Evolutionary conservation across 106 monocot species (phyloP).

Genomic region (Vanilla planifolia): DNA sequence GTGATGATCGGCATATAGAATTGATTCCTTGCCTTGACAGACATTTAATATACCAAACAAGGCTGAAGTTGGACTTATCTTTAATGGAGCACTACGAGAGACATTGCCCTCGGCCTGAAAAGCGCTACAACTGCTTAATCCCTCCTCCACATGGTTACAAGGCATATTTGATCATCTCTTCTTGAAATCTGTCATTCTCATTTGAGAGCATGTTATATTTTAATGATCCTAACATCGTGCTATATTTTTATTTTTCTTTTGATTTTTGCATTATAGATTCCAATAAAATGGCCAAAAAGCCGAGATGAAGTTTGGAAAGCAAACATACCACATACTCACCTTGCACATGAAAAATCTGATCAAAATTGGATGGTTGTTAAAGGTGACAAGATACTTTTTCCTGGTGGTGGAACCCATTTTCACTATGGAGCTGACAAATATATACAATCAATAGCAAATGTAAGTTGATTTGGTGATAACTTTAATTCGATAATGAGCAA

Average conservation of each 20-base stretch:
- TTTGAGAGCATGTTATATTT: background rate
- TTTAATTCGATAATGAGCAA: too few species aligned
- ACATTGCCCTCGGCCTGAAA: conserved; percentile 59
- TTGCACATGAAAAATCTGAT: conserved; percentile 72
- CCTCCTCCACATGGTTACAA: conserved; percentile 60
- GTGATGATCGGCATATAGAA: conserved; percentile 61
- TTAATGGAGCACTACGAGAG: conserved; percentile 80
- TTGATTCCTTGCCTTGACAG: conserved; percentile 77
- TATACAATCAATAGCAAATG: conserved; percentile 50
- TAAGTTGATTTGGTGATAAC: conserved; percentile 9
- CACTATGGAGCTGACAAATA: conserved; percentile 70
- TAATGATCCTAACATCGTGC: background rate
- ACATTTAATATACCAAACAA: conserved; percentile 56
- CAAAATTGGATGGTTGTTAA: conserved; percentile 82
- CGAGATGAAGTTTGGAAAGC: conserved; percentile 73
- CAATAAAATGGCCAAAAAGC: conserved; percentile 68
- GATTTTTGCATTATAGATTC: conserved; percentile 22
- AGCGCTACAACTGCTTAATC: conserved; percentile 65
- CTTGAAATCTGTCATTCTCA: background rate
- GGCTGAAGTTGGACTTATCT: conserved; percentile 52
- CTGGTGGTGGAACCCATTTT: conserved; percentile 76
- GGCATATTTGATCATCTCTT: conserved; percentile 11
- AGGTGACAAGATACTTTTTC: conserved; percentile 64
- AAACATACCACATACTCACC: conserved; percentile 74
- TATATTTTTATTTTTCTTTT: conserved; percentile 1